Conservation (phyloP, 75 land plant genomes). For the Adiantum capillusveneris region DNA sequence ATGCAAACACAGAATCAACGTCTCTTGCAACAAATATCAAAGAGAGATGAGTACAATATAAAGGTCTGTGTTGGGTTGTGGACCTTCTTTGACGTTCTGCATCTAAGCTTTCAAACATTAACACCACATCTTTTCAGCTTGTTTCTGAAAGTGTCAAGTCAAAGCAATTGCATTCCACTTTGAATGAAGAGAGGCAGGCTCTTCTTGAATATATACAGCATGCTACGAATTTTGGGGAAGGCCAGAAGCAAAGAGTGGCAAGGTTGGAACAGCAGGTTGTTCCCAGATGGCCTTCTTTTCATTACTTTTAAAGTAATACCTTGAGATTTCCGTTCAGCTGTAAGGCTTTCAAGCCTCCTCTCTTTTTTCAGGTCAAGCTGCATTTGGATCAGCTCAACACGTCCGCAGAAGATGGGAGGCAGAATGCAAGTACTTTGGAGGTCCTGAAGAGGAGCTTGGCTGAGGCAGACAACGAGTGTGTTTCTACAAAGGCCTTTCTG, state of each 20-base stretch:
- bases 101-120: no score
- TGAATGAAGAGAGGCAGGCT: slow-evolving; percentile 27
- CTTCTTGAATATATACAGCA: slow-evolving; percentile 22
- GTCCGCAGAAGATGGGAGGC: slow-evolving; percentile 57
- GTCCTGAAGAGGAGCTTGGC: slow-evolving; percentile 38
- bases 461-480: slow-evolving; percentile 51
- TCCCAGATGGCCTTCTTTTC: no score
- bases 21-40: slow-evolving; percentile 83
- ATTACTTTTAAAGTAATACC: no score
- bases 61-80: slow-evolving; percentile 39
- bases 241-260: slow-evolving; percentile 22
- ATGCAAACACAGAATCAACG: slow-evolving; percentile 94
- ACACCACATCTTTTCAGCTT: slow-evolving; percentile 11
- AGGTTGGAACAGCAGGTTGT: slow-evolving; percentile 34
- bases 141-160: slow-evolving; percentile 38
- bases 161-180: slow-evolving; percentile 24
- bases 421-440: slow-evolving; percentile 35
- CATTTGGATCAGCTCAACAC: slow-evolving; percentile 60
- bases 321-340: no score
- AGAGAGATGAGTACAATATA: slow-evolving; percentile 96
- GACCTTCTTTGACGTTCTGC: no score
- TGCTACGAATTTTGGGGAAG: slow-evolving; percentile 21
- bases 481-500: slow-evolving; percentile 33
- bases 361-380: slow-evolving; percentile 49
- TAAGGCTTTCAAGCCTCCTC: no score